phyloP scores from a whole-genome alignment of 2,329 filamentous ascomycete species.

The Magnaporthiopsis rhizophila region DNA sequence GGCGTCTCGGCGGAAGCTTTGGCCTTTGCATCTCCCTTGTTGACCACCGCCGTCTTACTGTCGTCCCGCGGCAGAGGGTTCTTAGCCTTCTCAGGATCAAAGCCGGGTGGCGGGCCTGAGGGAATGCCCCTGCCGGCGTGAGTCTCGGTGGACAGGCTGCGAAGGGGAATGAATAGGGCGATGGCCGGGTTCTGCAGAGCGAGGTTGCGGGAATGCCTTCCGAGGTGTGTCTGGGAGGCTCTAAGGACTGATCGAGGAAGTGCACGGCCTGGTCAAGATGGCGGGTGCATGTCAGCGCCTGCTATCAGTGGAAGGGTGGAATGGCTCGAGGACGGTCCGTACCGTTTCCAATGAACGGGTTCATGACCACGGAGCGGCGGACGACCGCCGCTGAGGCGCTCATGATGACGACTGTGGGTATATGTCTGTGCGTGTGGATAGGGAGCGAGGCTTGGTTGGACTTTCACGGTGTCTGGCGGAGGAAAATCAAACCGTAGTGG shows the following conservation, averaged over 20 bases:
- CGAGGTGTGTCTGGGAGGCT: conserved; percentile 37
- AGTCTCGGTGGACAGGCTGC: conserved; percentile 51
- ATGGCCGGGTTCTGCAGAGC: conserved; percentile 40
- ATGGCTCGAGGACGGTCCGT: conserved; percentile 11
- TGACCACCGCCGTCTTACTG: not conserved
- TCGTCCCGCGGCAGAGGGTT: conserved; percentile 63
- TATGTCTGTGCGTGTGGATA: too few species aligned
- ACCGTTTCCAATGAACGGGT: conserved; percentile 44
- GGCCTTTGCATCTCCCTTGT: conserved; percentile 18
- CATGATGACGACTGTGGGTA: conserved; percentile 27
- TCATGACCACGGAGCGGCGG: conserved; percentile 44
- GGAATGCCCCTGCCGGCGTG: conserved; percentile 40
- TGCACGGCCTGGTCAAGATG: conserved; percentile 30
- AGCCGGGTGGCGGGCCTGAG: conserved; percentile 73
- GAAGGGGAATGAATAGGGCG: conserved; percentile 48
- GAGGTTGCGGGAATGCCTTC: conserved; percentile 37
- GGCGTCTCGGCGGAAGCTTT: conserved; percentile 16
- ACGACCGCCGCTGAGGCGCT: conserved; percentile 49
- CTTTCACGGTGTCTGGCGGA: too few species aligned
- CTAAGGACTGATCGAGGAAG: conserved; percentile 37
- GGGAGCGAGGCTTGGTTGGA: too few species aligned
- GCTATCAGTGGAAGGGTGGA: not conserved
- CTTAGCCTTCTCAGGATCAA: conserved; percentile 84
- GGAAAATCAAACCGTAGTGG: too few species aligned
- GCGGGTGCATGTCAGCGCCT: conserved; percentile 11